Base-by-base conservation (phyloP, 1,139 yeast species). In the Suhomyces wounanorum region DNA sequence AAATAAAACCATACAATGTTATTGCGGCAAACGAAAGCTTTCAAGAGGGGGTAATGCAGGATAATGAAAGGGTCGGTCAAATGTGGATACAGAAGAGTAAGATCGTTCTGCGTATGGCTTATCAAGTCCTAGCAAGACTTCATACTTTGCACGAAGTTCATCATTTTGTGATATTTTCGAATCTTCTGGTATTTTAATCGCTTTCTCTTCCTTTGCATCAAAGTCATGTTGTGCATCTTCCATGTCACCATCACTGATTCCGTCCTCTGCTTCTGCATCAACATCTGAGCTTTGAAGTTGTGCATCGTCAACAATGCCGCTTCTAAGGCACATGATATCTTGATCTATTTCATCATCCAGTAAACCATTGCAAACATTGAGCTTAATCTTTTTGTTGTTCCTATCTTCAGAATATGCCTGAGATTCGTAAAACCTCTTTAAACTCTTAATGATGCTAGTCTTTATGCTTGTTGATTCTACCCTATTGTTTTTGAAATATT, bases 401-500 rank as follows among this genome's bases (percentile, higher is more conserved):
- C 28, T 43, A 13, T 31, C 43, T 6, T 8, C 18, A 4, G 21
- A 38, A 2, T 25, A n/a, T 9, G 41, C 31, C 43, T 56, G 58
- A 8, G 52, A 31, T 4, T 45, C 39, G 11, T 48, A 38, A 40
- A 55, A 55, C n/a, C 43, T 28, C 2, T 54, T 49, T 23, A 52
- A 31, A 6, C 53, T 49, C 17, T 54, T 48, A 35, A 62, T 45
- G 14, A 58, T 56, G 16, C 43, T 49, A 9, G 45, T 43, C 38
- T 50, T 70, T 35, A 68, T 66, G 49, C 66, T 63, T 1, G 78
- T 68, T 26, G 70, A 50, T 52, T 75, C 79, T n/a, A 73, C 59
- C 47, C 64, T 63, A 54, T 73, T 73, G 44, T 65, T 68, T 40
- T 64, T 65, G 36, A 57, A 46, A 51, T 60, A 64, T 18, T 55